These are phyloP conservation scores for Penstemon eatonii DNA, from an alignment of 257 asterid species.

Conservation along the genomic window DNA sequence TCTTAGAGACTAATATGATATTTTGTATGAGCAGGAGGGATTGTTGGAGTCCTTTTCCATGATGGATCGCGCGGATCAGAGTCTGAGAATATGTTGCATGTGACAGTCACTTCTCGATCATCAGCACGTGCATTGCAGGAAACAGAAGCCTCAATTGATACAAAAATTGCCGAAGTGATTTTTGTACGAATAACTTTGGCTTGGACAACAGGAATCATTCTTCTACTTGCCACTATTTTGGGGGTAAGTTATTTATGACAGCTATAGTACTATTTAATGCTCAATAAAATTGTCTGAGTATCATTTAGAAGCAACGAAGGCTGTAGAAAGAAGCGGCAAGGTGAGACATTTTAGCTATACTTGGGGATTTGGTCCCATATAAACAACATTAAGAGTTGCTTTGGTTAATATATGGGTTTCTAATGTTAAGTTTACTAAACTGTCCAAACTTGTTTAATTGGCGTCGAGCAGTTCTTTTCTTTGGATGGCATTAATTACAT, in stretches of 20 bases:
- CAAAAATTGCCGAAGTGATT: conserved; percentile 44
- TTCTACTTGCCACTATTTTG: conserved; percentile 73
- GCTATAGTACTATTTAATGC: conserved; percentile 7
- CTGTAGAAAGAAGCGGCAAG: not conserved
- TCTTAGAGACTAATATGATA: conserved; percentile 20
- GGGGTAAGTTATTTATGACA: conserved; percentile 57
- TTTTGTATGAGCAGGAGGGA: conserved; percentile 55
- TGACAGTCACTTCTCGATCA: conserved; percentile 48
- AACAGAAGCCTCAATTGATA: conserved; percentile 32
- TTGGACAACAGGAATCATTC: conserved; percentile 90
- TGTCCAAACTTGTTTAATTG: not conserved
- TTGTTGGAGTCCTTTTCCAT: conserved; percentile 73
- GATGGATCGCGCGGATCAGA: conserved; percentile 39
- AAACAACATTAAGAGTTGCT: conserved; percentile 8
- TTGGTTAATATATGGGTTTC: not conserved
- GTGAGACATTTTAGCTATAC: not conserved
- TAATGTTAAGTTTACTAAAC: not conserved
- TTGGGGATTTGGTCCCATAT: not conserved
- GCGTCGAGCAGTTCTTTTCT: not conserved
- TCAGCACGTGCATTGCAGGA: conserved; percentile 76
- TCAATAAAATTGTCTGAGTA: not conserved
- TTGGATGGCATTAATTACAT: not conserved
- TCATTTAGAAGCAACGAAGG: too few relatives aligned
- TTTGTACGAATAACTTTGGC: conserved; percentile 77
- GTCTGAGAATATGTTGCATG: conserved; percentile 48